Evolutionary conservation across 2,329 filamentous ascomycete genomes (phyloP).

Genomic region (Monosporascus cannonballus): DNA sequence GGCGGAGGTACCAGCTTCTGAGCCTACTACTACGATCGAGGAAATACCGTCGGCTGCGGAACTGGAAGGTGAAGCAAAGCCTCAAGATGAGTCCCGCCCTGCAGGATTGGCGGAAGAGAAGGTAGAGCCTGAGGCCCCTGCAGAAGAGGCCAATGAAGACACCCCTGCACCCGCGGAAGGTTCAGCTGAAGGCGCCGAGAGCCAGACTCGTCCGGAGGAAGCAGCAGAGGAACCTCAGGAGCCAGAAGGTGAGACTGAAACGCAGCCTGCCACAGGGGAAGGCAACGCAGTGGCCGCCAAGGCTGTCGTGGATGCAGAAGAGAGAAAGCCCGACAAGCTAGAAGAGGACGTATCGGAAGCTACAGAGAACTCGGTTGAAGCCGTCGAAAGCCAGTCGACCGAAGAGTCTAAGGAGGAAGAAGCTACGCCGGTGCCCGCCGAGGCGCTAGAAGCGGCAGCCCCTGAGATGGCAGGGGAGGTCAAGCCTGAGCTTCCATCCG

Average conservation of each 20-base stretch:
- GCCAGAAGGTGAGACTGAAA: background rate
- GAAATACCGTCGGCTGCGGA: background rate
- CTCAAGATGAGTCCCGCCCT: background rate
- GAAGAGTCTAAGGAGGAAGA: background rate
- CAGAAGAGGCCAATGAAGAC: constrained; percentile 4
- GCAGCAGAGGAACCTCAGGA: background rate
- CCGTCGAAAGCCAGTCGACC: background rate
- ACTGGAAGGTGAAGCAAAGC: background rate
- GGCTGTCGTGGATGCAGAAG: constrained; percentile 1
- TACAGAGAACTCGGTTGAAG: background rate
- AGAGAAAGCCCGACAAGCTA: constrained; percentile 1
- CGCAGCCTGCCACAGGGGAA: background rate
- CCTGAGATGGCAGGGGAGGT: background rate
- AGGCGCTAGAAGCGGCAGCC: background rate
- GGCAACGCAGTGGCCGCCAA: background rate
- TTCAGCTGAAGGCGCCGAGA: constrained; percentile 1
- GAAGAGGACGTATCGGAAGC: constrained; percentile 2
- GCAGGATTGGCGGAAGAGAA: background rate
- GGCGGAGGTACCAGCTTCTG: background rate
- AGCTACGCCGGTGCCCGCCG: background rate
- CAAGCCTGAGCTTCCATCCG: background rate
- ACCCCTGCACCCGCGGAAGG: background rate
- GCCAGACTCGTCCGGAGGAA: background rate
- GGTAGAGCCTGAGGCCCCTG: background rate
- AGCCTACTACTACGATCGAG: background rate